These are phyloP conservation scores for Petunia secreta DNA, from an alignment of 257 asterid genomes.

Conservation along the genomic window DNA sequence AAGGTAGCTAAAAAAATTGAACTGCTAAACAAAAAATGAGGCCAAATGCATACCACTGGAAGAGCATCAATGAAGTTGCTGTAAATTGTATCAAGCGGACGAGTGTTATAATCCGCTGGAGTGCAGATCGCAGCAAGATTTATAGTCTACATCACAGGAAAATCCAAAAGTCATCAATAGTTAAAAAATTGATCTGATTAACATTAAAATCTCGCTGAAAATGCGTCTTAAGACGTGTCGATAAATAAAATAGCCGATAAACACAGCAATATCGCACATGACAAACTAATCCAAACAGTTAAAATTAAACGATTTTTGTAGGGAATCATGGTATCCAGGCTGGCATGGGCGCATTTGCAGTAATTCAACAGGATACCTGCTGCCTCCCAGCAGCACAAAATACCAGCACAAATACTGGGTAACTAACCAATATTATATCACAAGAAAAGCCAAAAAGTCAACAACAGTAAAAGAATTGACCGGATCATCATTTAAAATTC, in stretches of 20 bases:
- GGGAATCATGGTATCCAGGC: too few species aligned
- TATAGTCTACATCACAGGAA: constrained; percentile 53
- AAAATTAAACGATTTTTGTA: too few species aligned
- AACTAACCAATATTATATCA: too few species aligned
- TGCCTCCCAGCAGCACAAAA: too few species aligned
- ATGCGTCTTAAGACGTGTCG: background rate
- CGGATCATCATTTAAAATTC: background rate
- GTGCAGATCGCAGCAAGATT: constrained; percentile 97
- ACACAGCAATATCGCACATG: background rate
- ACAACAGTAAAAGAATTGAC: constrained; percentile 3
- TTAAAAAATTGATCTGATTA: constrained; percentile 7
- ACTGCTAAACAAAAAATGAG: constrained; percentile 10
- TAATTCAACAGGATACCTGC: too few species aligned
- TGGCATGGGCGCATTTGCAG: too few species aligned
- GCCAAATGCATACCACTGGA: constrained; percentile 64
- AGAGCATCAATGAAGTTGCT: constrained; percentile 94
- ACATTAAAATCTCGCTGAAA: background rate
- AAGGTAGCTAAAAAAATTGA: background rate
- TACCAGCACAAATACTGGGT: too few species aligned
- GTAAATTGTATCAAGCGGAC: constrained; percentile 93
- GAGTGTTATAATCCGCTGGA: constrained; percentile 91
- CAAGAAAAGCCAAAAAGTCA: constrained; percentile 3
- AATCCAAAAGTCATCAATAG: constrained; percentile 28
- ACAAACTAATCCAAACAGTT: too few species aligned
- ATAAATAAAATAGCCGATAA: background rate